Evolutionary conservation across 345 rosid species (phyloP), one percentile per base, ranked within the genome.

Genomic region (Citrus medica): DNA sequence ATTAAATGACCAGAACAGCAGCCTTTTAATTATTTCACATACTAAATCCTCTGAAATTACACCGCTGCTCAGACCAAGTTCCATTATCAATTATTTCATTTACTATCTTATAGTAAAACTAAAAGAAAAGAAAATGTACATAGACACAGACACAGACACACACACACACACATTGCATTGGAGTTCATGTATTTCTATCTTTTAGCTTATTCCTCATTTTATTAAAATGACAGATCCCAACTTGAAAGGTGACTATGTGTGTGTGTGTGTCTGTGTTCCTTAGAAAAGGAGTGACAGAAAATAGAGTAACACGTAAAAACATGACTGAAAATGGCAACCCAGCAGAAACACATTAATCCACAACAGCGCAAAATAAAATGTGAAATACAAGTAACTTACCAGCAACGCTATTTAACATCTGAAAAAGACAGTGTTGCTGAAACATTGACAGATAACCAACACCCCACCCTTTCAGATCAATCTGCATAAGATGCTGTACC

Each of bases 381-480:
- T 14, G 37, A 24, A 62, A 42, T 69, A 75, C 53, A 58, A 73
- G 42, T 71, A 82, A 80, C 88, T 84, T 76, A 94, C 99, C 99
- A 73, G 98, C 93, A 61, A 97, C 99, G 80, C 94, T 93, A 83
- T 97, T 97, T 72, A 97, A 86, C 95, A 97, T 88, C 85, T 97
- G 99, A 83, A 94, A 96, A 81, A 97, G 98, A 89, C 98, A 94
- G 81, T 97, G 93, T 63, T 97, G 99, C 85, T 94, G 98, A 87
- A 92, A 97, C 42, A 98, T 90, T 67, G 99, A 88, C 85, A 85
- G 32, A 86, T 94, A 97, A 82, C 98, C 98, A 48, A 80, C 90
- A 63, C 92, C 98, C 99, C 99, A 94, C 64, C 99, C 99, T 90
- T 97, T 97, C 12, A 97, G 87, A 91, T 97, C 99, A 67, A 97